phyloP scores from a whole-genome alignment of 1,284 basidiomycete species.

The Wolfiporia cocos region DNA sequence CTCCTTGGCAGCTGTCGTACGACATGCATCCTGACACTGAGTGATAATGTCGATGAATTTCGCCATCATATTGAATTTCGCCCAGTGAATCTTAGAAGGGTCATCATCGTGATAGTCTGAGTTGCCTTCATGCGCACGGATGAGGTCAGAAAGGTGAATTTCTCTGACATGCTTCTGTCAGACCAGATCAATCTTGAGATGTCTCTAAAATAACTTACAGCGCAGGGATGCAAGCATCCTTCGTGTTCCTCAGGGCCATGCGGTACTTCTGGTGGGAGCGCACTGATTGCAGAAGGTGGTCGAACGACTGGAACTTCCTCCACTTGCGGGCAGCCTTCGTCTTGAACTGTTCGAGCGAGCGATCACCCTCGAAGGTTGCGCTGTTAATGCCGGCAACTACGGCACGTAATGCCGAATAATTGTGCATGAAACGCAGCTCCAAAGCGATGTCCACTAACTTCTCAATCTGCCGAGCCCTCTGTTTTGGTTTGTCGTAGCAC shows the following conservation, averaged over 20 bases:
- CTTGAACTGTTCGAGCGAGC: constrained; percentile 64
- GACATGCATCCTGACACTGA: constrained; percentile 69
- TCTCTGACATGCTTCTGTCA: constrained; percentile 36
- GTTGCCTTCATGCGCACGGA: constrained; percentile 74
- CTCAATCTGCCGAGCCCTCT: constrained; percentile 67
- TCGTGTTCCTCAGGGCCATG: constrained; percentile 71
- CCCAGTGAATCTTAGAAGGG: constrained; percentile 72
- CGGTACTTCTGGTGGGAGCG: constrained; percentile 76
- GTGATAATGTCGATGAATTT: constrained; percentile 65
- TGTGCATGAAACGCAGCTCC: constrained; percentile 61
- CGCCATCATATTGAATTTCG: constrained; percentile 82
- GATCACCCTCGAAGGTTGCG: constrained; percentile 63
- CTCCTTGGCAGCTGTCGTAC: constrained; percentile 50
- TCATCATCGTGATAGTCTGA: constrained; percentile 55
- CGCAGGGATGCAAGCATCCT: constrained; percentile 77
- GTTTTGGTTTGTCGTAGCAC: constrained; percentile 65
- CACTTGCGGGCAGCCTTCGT: constrained; percentile 52
- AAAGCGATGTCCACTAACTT: constrained; percentile 73
- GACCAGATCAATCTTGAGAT: no score
- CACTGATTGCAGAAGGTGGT: constrained; percentile 64
- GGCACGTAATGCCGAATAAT: constrained; percentile 76
- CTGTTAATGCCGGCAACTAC: constrained; percentile 81
- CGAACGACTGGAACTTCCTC: constrained; percentile 72
- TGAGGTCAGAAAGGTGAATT: constrained; percentile 78
- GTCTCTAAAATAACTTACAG: constrained; percentile 52